Base-by-base conservation (phyloP, 2,329 filamentous ascomycete species). In the Beauveria asiatica region DNA sequence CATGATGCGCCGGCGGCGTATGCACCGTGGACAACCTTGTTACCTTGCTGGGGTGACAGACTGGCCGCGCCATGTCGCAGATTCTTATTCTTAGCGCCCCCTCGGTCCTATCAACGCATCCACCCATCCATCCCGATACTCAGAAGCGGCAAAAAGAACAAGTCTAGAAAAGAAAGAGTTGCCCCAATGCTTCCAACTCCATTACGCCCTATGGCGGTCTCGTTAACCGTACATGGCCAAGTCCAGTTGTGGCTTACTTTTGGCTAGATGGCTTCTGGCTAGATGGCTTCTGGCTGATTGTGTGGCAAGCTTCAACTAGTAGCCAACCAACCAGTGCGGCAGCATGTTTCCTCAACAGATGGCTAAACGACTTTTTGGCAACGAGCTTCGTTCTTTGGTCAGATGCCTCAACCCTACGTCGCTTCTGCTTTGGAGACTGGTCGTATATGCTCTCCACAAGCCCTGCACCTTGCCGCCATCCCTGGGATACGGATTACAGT, bases 201-300 rank as follows among this genome's bases (percentile, higher is more conserved):
- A 46, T 51, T 8, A 6, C 45, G 33, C 55, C 48, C 39, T 59
- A 50, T 27, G 27, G 57, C 57, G 57, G 57, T 48, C 25, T 59
- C 57, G 49, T 59, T 59, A 54, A 59, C 57, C 57, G 30, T 48
- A 48, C 57, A 19, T 17, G 57, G 57, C 13, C 21, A 59, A 59
- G 42, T 16, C 7, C 57, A 59, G 57, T 49, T 59, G 57, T 59
- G 50, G 57, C 57, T 53, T 45, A 49, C 56, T 16, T 25, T 33
- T 49, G 30, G 30, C 4, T 33, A 10, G 45, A 42, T 58, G 48
- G 27, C 21, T 21, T 25, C 45, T 49, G 30, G 30, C 4, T 33
- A 10, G 45, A 42, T 58, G 48, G 27, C 21, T 21, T 30, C 21
- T 27, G 17, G n/a, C 53, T 37, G 23, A 21, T 30, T 30, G 27